phyloP scores from a whole-genome alignment of 106 monocot species.

The Amphibolis antarctica region DNA sequence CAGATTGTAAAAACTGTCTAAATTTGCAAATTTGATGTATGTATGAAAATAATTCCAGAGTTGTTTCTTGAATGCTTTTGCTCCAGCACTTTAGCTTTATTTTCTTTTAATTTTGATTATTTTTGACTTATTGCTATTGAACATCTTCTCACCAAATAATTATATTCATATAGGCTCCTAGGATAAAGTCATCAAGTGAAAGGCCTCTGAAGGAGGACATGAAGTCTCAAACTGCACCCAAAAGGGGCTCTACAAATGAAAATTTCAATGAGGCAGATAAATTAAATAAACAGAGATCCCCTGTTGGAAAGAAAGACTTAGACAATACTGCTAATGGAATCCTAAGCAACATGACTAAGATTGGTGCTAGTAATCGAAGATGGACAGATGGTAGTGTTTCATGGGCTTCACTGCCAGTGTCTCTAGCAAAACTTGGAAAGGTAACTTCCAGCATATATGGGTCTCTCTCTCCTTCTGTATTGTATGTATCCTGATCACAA shows the following conservation, averaged over 20 bases:
- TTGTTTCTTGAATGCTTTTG: too few relatives aligned
- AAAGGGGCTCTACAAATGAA: background rate
- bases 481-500: too few relatives aligned
- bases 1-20: too few relatives aligned
- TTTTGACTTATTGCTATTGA: background rate
- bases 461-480: too few relatives aligned
- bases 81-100: too few relatives aligned
- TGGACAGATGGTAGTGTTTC: conserved; percentile 51
- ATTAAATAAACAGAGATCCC: conserved; percentile 14
- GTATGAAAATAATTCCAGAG: too few relatives aligned
- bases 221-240: background rate
- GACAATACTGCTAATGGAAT: conserved; percentile 21
- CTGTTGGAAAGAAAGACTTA: conserved; percentile 29
- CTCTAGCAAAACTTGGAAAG: conserved; percentile 70
- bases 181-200: conserved; percentile 29
- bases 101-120: background rate
- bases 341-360: conserved; percentile 34
- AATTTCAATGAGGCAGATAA: conserved; percentile 25
- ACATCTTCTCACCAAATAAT: background rate
- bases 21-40: too few relatives aligned
- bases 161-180: conserved; percentile 30
- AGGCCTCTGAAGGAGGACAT: conserved; percentile 30
- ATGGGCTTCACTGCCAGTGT: conserved; percentile 49
- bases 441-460: conserved; percentile 15
- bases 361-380: conserved; percentile 31